A percentile compares a stretch with the other conserved stretches of the same genome.
phyloP scores from a whole-genome alignment of 768 basidiomycete species.

The Stropharia rugosoannulata region DNA sequence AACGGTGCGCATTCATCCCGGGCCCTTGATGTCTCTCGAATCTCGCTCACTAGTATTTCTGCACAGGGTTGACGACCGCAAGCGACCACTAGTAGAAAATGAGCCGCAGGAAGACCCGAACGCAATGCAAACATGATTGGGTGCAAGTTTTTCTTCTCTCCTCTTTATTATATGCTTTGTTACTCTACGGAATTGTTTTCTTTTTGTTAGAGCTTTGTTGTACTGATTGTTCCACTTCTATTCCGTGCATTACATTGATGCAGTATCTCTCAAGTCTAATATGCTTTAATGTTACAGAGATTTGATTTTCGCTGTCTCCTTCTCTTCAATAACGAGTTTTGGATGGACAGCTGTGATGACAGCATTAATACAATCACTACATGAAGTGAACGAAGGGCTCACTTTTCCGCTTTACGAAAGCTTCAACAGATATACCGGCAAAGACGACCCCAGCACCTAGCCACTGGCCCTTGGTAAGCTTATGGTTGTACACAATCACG shows the following conservation, averaged over 20 bases:
- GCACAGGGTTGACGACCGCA: conserved; percentile 44
- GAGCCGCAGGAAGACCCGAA: conserved; percentile 35
- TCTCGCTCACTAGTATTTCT: neutral
- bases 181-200: conserved; percentile 5
- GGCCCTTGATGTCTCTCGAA: neutral
- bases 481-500: conserved; percentile 89
- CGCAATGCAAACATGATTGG: conserved; percentile 49
- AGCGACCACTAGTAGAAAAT: conserved; percentile 41
- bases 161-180: conserved; percentile 1
- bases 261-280: conserved; percentile 12
- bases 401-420: conserved; percentile 89
- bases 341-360: conserved; percentile 67
- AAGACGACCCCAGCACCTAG: conserved; percentile 90
- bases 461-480: conserved; percentile 86
- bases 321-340: conserved; percentile 78
- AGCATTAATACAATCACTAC: neutral
- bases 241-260: conserved; percentile 8
- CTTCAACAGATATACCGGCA: conserved; percentile 93
- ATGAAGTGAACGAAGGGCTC: conserved; percentile 17
- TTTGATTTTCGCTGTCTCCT: conserved; percentile 83
- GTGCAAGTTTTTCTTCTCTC: conserved; percentile 7
- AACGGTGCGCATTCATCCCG: conserved; percentile 14
- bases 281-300: conserved; percentile 50
- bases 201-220: conserved; percentile 6
- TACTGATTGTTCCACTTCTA: conserved; percentile 9